Evolutionary conservation across 192 early-diverging fungal species (phyloP), one percentile per base, ranked within the genome.

Genomic region (Thamnidium elegans): DNA sequence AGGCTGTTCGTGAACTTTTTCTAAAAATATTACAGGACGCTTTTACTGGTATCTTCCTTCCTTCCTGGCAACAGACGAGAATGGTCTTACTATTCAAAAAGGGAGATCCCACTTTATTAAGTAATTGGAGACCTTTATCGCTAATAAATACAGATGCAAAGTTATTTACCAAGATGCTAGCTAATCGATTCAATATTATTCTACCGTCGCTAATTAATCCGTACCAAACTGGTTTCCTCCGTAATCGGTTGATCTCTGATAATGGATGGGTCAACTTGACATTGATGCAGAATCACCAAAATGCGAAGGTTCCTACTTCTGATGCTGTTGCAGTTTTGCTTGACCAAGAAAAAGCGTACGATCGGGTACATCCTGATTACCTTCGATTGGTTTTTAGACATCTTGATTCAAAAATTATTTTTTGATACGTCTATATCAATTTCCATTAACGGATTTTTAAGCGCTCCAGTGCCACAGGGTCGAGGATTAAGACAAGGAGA

Each of bases 331-430:
- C 52, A 53, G 32, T 50, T 0, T 31, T 50, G 5, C 44, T 72
- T 15, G 67, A 74, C 15, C 67, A 64, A 36, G 61, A 67, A 20
- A 73, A 68, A 21, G 71, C 65, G 1, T 68, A 67, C 20, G 71
- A 73, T 32, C 52, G 66, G 0, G 56, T 73, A 1, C 54, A 73
- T 20, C 62, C 54, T 17, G 34, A 47, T 74, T 0, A 65, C 62
- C 17, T 61, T 75, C 20, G 71, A 75, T 31, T 66, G 69, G 0
- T 54, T 32, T 9, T 5, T 68, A 5, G n/a, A n/a, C n/a, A n/a
- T n/a, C n/a, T n/a, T n/a, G n/a, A n/a, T n/a, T n/a, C n/a, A n/a
- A n/a, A n/a, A n/a, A n/a, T n/a, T n/a, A n/a, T n/a, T n/a, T n/a
- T n/a, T n/a, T n/a, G n/a, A n/a, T n/a, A n/a, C n/a, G n/a, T n/a